Evolutionary conservation across 2,329 filamentous ascomycete species (phyloP).

Genomic region (Acrodontium crateriforme): DNA sequence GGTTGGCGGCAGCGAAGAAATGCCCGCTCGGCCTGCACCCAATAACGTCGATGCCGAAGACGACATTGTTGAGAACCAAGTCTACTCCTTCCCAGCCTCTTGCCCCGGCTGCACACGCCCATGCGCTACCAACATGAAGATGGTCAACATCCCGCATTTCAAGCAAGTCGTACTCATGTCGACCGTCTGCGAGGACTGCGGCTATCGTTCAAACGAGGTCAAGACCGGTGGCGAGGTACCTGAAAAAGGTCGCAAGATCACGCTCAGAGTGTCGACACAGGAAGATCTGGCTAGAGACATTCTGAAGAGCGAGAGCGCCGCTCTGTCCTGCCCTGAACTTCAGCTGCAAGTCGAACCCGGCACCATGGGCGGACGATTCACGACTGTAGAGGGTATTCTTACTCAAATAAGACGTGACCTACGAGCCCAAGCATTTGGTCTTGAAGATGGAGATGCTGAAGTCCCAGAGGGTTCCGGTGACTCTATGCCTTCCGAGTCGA

Average conservation of each 20-base stretch:
- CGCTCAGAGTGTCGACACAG: constrained; percentile 50
- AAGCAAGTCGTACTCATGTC: constrained; percentile 95
- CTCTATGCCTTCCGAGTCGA: constrained; percentile 54
- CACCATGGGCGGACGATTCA: constrained; percentile 90
- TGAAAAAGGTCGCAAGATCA: constrained; percentile 71
- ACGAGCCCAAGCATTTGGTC: constrained; percentile 72
- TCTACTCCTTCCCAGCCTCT: constrained; percentile 81
- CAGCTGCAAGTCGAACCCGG: constrained; percentile 80
- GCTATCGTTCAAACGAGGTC: constrained; percentile 85
- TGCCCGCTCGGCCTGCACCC: constrained; percentile 5
- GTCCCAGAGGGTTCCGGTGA: constrained; percentile 44
- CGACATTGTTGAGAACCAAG: constrained; percentile 82
- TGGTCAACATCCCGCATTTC: constrained; percentile 96
- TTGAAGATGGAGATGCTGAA: constrained; percentile 39
- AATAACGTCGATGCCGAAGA: constrained; percentile 38
- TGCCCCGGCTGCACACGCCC: constrained; percentile 82
- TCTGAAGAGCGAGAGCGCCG: constrained; percentile 88
- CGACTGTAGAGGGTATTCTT: constrained; percentile 85
- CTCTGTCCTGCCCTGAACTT: constrained; percentile 74
- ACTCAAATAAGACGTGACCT: constrained; percentile 88
- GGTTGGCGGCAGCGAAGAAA: constrained; percentile 16
- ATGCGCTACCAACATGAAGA: constrained; percentile 93
- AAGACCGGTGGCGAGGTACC: constrained; percentile 94
- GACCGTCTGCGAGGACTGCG: constrained; percentile 81
- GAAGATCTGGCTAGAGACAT: constrained; percentile 83